Conservation (phyloP, 2,329 filamentous ascomycete species). For the Diaporthe sp. region DNA sequence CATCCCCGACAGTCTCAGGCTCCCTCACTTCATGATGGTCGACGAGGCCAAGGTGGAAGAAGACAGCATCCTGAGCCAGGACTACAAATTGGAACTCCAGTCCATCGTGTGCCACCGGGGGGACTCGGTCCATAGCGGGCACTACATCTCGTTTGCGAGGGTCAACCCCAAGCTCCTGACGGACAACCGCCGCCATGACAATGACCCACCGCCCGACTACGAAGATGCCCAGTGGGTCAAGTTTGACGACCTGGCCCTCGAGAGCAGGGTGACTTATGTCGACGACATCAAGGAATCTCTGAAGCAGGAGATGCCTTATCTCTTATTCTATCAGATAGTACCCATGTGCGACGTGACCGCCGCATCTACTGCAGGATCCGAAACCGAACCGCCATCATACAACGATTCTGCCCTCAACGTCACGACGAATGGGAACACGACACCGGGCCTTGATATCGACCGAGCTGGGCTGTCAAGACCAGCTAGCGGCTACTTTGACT, state of each 20-base stretch:
- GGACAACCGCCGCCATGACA: constrained; percentile 66
- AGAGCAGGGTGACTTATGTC: constrained; percentile 77
- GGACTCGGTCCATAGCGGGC: constrained; percentile 84
- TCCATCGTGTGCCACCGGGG: constrained; percentile 94
- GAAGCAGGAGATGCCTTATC: constrained; percentile 89
- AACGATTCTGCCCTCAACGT: constrained; percentile 59
- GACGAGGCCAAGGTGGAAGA: constrained; percentile 75
- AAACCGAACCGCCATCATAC: constrained; percentile 68
- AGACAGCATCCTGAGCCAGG: constrained; percentile 76
- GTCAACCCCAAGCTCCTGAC: constrained; percentile 73
- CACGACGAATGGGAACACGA: constrained; percentile 43
- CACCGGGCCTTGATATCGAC: constrained; percentile 44
- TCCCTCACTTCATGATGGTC: constrained; percentile 88
- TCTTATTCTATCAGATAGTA: constrained; percentile 94
- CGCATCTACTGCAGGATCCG: constrained; percentile 57
- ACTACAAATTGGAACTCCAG: constrained; percentile 92
- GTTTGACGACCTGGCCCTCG: constrained; percentile 84
- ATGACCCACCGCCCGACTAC: constrained; percentile 72
- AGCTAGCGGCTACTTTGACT: constrained; percentile 59
- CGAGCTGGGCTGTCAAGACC: constrained; percentile 45
- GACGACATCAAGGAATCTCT: constrained; percentile 82
- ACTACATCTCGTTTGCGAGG: constrained; percentile 89
- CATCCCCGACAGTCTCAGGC: constrained; percentile 82
- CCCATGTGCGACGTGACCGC: constrained; percentile 79
- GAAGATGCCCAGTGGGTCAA: constrained; percentile 85